phyloP scores from a whole-genome alignment of 2,329 filamentous ascomycete species.

The Lecanoromycetidae sp. region DNA sequence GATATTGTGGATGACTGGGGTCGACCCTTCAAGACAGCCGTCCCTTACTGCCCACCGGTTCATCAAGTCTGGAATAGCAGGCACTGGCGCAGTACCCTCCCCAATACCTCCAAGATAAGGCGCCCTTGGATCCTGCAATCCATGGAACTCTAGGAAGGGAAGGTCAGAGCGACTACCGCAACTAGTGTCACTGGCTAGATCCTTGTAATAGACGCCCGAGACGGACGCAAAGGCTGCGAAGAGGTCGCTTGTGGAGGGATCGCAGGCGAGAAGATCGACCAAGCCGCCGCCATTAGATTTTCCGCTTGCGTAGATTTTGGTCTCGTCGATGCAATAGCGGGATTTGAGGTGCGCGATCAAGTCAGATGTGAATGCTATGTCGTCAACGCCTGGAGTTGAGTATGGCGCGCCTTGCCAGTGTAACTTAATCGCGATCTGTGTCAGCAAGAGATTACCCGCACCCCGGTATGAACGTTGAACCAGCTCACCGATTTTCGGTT shows the following conservation, averaged over 20 bases:
- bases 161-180: slow-evolving; percentile 23
- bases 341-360: slow-evolving; percentile 30
- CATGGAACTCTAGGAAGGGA: not conserved
- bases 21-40: slow-evolving; percentile 11
- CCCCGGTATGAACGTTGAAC: too few relatives aligned
- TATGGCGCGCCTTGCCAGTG: slow-evolving; percentile 35
- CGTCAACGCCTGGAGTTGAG: slow-evolving; percentile 27
- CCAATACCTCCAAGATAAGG: slow-evolving; percentile 21
- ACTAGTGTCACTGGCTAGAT: slow-evolving; percentile 20
- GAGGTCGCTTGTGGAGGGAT: slow-evolving; percentile 28
- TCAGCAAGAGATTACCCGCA: too few relatives aligned
- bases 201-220: slow-evolving; percentile 35
- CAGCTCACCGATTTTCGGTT: too few relatives aligned
- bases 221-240: slow-evolving; percentile 41
- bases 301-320: slow-evolving; percentile 35
- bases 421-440: too few relatives aligned
- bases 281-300: slow-evolving; percentile 47
- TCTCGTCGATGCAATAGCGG: slow-evolving; percentile 35
- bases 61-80: slow-evolving; percentile 20
- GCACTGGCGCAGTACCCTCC: slow-evolving; percentile 17
- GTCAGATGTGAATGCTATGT: slow-evolving; percentile 35
- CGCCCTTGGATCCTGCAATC: not conserved
- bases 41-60: slow-evolving; percentile 23
- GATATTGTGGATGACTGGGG: not conserved
- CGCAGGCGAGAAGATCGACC: slow-evolving; percentile 37